Percentiles rank a stretch among this genome's conserved stretches.
These are phyloP conservation scores for Conoideocrella luteorostrata DNA, from an alignment of 2,329 filamentous ascomycete species.

Conservation along the genomic window DNA sequence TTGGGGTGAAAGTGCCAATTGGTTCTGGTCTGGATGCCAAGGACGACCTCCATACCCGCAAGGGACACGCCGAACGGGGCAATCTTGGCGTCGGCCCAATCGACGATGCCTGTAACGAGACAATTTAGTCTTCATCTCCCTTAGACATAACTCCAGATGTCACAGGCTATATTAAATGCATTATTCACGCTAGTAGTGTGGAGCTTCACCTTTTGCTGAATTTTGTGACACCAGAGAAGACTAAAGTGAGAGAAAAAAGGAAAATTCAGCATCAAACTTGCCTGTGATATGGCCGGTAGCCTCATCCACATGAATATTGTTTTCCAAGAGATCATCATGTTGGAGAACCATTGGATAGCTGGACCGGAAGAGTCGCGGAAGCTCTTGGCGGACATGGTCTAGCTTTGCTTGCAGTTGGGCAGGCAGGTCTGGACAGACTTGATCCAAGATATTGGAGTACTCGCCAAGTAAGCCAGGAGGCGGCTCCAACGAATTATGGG, in stretches of 20 bases:
- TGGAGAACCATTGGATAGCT: slow-evolving; percentile 17
- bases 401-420: slow-evolving; percentile 9
- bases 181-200: no score
- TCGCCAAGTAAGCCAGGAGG: slow-evolving; percentile 8
- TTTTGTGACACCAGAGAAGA: no score
- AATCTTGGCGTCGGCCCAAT: slow-evolving; percentile 21
- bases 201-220: no score
- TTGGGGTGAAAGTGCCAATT: slow-evolving; percentile 12
- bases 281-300: slow-evolving; percentile 16
- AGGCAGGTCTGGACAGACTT: slow-evolving; percentile 11
- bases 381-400: slow-evolving; percentile 9
- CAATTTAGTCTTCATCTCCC: no score
- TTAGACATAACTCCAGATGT: no score
- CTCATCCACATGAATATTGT: slow-evolving; percentile 22
- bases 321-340: slow-evolving; percentile 22
- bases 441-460: slow-evolving; percentile 10
- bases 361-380: slow-evolving; percentile 14
- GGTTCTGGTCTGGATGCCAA: slow-evolving; percentile 11
- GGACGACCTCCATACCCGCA: slow-evolving; percentile 16
- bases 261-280: no score
- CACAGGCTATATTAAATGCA: no score
- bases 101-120: slow-evolving; percentile 23
- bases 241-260: no score
- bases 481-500: background rate
- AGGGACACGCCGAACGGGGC: slow-evolving; percentile 22